These are phyloP conservation scores for Phytophthora melonis DNA, from an alignment of 352 stramenopile species.

Conservation along the genomic window DNA sequence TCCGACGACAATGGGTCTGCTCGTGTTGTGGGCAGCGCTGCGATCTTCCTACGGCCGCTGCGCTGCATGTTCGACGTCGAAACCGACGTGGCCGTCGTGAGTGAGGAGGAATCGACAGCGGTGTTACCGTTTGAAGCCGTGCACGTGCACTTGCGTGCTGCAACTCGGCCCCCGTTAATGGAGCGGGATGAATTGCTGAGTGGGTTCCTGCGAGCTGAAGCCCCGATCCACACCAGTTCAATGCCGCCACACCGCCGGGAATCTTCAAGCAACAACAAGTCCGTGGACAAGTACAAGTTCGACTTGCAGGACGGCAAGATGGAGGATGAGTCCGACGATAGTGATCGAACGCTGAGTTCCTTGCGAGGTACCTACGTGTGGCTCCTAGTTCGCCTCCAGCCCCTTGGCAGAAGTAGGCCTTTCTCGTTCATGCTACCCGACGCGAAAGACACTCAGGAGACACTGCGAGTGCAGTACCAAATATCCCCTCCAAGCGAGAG, in stretches of 20 bases:
- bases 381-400: constrained; percentile 62
- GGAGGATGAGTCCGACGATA: constrained; percentile 1
- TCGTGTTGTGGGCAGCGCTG: constrained; percentile 45
- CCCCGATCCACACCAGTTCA: constrained; percentile 13
- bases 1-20: constrained; percentile 6
- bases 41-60: constrained; percentile 61
- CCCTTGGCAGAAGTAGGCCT: constrained; percentile 7
- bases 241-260: background rate
- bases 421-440: background rate
- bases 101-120: constrained; percentile 10
- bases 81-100: constrained; percentile 41
- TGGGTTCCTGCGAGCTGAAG: constrained; percentile 51
- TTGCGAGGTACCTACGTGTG: constrained; percentile 51
- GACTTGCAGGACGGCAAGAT: constrained; percentile 20
- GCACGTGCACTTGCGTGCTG: constrained; percentile 54
- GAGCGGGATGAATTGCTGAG: constrained; percentile 42
- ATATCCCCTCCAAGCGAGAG: constrained; percentile 59
- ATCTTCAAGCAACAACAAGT: background rate
- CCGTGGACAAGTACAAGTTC: constrained; percentile 10
- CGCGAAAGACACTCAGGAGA: background rate
- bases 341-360: constrained; percentile 20
- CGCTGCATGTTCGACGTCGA: constrained; percentile 75
- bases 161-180: constrained; percentile 37
- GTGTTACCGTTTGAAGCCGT: constrained; percentile 34
- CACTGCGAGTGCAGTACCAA: constrained; percentile 64